phyloP scores from a whole-genome alignment of 805 yeast species.

The Naumovozyma dairenensis region DNA sequence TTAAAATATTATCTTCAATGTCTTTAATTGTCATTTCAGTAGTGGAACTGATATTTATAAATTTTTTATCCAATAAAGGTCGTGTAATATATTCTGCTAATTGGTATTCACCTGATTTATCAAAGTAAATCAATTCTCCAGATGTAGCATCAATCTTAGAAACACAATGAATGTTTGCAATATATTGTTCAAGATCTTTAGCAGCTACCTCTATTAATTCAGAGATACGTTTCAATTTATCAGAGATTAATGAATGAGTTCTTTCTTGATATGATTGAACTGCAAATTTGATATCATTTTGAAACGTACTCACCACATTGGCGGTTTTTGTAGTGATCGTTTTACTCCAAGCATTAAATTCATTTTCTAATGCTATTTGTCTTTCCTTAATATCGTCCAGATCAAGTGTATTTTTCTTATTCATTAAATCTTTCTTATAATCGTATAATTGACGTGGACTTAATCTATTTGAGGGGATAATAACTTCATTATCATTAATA shows the following conservation, averaged over 20 bases:
- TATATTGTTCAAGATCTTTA: constrained; percentile 22
- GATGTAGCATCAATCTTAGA: constrained; percentile 23
- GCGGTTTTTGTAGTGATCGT: constrained; percentile 31
- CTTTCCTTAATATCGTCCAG: background rate
- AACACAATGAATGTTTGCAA: constrained; percentile 30
- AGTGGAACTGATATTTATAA: constrained; percentile 9
- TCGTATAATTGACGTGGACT: too few species aligned
- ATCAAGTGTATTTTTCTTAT: too few species aligned
- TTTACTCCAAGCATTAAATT: constrained; percentile 28
- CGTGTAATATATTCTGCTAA: constrained; percentile 34
- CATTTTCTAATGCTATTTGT: constrained; percentile 15
- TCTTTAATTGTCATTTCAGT: constrained; percentile 18
- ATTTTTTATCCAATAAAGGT: constrained; percentile 33
- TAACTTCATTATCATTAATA: too few species aligned
- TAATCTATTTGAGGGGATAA: too few species aligned
- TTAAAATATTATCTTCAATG: constrained; percentile 25
- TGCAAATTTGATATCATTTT: background rate
- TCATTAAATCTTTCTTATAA: too few species aligned
- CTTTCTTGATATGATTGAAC: too few species aligned
- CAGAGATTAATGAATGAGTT: too few species aligned
- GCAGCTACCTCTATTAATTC: constrained; percentile 31
- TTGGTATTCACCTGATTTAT: constrained; percentile 12
- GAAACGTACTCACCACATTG: constrained; percentile 13
- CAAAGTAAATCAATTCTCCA: constrained; percentile 8
- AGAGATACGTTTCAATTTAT: too few species aligned